phyloP scores from a whole-genome alignment of 2,329 filamentous ascomycete genomes.

The Purpureocillium takamizusanense region DNA sequence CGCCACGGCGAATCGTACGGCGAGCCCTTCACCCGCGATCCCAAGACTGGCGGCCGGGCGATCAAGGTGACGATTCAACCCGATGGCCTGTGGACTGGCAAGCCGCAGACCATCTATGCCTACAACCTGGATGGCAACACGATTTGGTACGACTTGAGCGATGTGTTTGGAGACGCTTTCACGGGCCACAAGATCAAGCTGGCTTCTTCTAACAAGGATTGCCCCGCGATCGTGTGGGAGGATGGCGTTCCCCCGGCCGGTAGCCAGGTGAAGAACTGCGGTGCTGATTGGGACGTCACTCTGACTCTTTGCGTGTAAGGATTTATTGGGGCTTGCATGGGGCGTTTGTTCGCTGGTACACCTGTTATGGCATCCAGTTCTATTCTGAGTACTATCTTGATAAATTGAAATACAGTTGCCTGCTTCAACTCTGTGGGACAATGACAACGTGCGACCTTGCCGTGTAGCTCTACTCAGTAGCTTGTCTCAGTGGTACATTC shows the following conservation, averaged over 20 bases:
- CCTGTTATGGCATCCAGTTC: too few relatives aligned
- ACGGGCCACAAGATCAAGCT: slow-evolving; percentile 18
- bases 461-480: too few relatives aligned
- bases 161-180: slow-evolving; percentile 30
- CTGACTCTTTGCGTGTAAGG: slow-evolving; percentile 29
- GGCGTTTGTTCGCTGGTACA: too few relatives aligned
- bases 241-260: slow-evolving; percentile 24
- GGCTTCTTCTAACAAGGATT: slow-evolving; percentile 19
- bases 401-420: too few relatives aligned
- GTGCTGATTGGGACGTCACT: slow-evolving; percentile 19
- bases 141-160: slow-evolving; percentile 30
- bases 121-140: slow-evolving; percentile 24
- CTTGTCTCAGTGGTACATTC: too few relatives aligned
- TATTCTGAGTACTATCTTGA: too few relatives aligned
- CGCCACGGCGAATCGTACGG: slow-evolving; percentile 16
- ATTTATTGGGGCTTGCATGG: too few relatives aligned
- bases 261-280: slow-evolving; percentile 28
- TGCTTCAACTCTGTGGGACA: too few relatives aligned
- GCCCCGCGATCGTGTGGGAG: slow-evolving; percentile 25
- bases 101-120: slow-evolving; percentile 29
- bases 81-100: slow-evolving; percentile 28
- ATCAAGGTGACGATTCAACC: slow-evolving; percentile 25
- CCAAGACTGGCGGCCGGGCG: slow-evolving; percentile 26
- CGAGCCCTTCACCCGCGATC: slow-evolving; percentile 24
- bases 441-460: too few relatives aligned